A percentile compares a stretch with the other conserved stretches of the same genome.
Conservation (phyloP, 108 stramenopile species). For the Pseudonitzschia delicatissima region DNA sequence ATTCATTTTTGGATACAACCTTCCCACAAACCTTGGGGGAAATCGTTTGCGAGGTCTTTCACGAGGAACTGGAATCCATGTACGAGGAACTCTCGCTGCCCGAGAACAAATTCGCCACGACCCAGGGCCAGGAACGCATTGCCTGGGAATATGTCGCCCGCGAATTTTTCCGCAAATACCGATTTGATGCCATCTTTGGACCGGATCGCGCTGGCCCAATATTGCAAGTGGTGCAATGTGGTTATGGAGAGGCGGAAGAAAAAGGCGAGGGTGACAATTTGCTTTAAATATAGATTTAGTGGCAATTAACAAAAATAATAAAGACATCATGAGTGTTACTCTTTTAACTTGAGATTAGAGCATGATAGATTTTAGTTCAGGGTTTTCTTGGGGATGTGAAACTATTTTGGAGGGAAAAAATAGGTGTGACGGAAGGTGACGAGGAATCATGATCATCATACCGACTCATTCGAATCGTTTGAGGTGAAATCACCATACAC, state of each 20-base stretch:
- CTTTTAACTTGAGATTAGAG: no score
- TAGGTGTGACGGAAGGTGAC: no score
- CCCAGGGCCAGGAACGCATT: conserved; percentile 17
- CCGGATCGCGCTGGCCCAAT: conserved; percentile 35
- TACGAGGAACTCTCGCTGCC: not conserved
- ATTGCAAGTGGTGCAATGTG: conserved; percentile 28
- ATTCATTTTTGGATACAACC: conserved; percentile 20
- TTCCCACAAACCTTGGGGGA: conserved; percentile 20
- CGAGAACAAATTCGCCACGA: conserved; percentile 20
- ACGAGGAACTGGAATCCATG: conserved; percentile 22
- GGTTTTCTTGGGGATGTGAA: no score
- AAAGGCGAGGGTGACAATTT: not conserved
- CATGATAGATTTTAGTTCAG: no score
- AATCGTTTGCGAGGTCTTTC: conserved; percentile 23
- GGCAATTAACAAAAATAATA: no score
- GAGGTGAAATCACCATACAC: no score
- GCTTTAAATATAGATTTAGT: not conserved
- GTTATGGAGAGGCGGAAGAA: conserved; percentile 4
- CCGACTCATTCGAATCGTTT: no score
- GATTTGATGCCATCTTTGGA: conserved; percentile 33
- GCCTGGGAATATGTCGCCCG: conserved; percentile 40
- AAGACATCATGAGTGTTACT: no score
- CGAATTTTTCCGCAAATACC: conserved; percentile 29
- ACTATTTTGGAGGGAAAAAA: no score
- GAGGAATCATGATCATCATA: no score